Evolutionary conservation across 2,329 filamentous ascomycete genomes (phyloP), one percentile per base, ranked within the genome.

Genomic region (Cyanodermella asteris): DNA sequence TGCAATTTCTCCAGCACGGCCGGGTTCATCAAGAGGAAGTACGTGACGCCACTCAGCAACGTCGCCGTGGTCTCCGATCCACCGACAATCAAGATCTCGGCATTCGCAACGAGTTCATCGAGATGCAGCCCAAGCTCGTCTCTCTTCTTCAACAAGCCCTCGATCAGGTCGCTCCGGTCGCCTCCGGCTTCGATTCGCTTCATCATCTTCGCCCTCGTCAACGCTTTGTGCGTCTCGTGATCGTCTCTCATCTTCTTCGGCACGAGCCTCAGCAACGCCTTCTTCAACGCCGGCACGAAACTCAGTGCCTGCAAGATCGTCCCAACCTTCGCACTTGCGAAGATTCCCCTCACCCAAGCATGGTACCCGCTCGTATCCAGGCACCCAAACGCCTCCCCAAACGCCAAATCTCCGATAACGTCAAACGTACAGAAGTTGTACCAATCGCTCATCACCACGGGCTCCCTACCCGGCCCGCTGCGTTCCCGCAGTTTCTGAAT

Each of bases 371-470:
- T 40, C 5, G 38, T 38, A 14, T 41, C 31, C 3, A 56, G 34
- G 21, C 47, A 49, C n/a, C 39, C 37, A 28, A 53, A 55, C 1
- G 41, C 28, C 15, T 52, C 46, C 1, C 49, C 49, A 22, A 53
- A 51, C 2, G 42, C 38, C 2, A 53, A 26, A 13, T 53, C 47
- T 0, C 49, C 49, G 19, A 52, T 45, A 9, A 53, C 40, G 27
- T 54, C 47, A 23, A 51, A 50, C 3, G 45, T 44, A 2, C 41
- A 38, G 20, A 35, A 47, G 16, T 46, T 46, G 18, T 37, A 40
- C 40, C 44, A 52, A 7, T 34, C 33, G 5, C 31, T 33, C 27
- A 50, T 37, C 17, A 47, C 34, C 7, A 45, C 29, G 1, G 28
- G 18, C 4, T 28, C 24, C 5, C 18, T 10, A 8, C 11, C 18